Conservation (phyloP, 2,329 filamentous ascomycete genomes). For the Colletotrichum cordylinicola region DNA sequence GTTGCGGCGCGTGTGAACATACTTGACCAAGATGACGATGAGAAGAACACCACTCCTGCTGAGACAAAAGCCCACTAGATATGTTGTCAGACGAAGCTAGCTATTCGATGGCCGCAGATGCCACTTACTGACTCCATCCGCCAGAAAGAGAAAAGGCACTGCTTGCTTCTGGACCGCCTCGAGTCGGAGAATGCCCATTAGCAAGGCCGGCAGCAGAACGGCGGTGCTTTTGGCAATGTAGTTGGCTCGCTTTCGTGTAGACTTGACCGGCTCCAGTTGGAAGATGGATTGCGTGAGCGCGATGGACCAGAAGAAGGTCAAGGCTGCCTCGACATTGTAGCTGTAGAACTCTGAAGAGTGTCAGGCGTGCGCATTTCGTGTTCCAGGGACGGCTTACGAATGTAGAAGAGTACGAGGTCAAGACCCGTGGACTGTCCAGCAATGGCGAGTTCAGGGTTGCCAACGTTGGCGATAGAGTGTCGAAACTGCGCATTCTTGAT, state of each 20-base stretch:
- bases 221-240: slow-evolving; percentile 38
- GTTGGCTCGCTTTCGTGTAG: slow-evolving; percentile 28
- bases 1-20: slow-evolving; percentile 41
- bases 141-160: slow-evolving; percentile 36
- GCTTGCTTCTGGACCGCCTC: slow-evolving; percentile 30
- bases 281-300: slow-evolving; percentile 41
- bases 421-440: slow-evolving; percentile 44
- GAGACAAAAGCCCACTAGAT: slow-evolving; percentile 44
- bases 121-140: slow-evolving; percentile 42
- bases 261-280: slow-evolving; percentile 32
- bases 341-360: slow-evolving; percentile 49
- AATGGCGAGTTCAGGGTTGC: slow-evolving; percentile 46
- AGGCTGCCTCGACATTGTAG: slow-evolving; percentile 54
- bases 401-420: slow-evolving; percentile 51
- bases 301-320: slow-evolving; percentile 50
- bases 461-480: slow-evolving; percentile 36
- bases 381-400: slow-evolving; percentile 41
- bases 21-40: slow-evolving; percentile 44
- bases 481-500: slow-evolving; percentile 44
- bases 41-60: slow-evolving; percentile 39
- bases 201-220: slow-evolving; percentile 38
- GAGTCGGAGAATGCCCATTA: slow-evolving; percentile 37
- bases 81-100: not conserved
- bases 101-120: not conserved
- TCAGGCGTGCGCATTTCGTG: not conserved